Evolutionary conservation across 371 early-diverging fungal species (phyloP), one percentile per base, ranked within the genome.

Genomic region (Zopfochytrium polystomum): DNA sequence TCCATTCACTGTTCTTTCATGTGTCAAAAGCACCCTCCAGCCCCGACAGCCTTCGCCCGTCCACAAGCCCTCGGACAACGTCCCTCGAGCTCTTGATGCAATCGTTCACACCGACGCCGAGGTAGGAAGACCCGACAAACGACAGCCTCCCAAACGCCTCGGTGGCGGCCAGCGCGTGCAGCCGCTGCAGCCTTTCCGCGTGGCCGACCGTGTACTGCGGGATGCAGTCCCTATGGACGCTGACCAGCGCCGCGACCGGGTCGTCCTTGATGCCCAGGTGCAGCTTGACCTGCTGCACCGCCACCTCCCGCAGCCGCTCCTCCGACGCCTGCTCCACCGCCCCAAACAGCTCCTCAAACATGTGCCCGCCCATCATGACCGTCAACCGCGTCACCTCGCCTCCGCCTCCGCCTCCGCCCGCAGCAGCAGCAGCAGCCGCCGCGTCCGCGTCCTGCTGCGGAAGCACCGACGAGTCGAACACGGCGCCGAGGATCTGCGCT

Each of bases 161-260:
- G 26, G 67, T 70, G 1, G 67, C 52, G 1, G 83, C 59, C 46
- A 71, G 64, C 38, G 77, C 71, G 55, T 90, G 84, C 59, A 95
- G 66, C 22, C 71, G 71, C 25, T 72, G 57, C 62, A 96, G 71
- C 33, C 86, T 72, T 15, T 80, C 75, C 30, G 78, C 55, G 62
- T 96, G 94, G 0, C 93, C 95, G 0, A 93, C 90, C 0, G 75
- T 59, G 65, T 93, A 95, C 59, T 93, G 90, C 7, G 95, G 94
- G 48, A 96, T 94, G 68, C 96, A 96, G n/a, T 85, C 72, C 2
- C 66, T 59, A n/a, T 87, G 85, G 18, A 93, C 48, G 33, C 79
- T 71, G 0, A 82, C 86, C 47, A 74, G 69, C 3, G 71, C 55
- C 27, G 78, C 77, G 0, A 74, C 67, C 0, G 92, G 90, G 0